Conservation (phyloP, 2,329 filamentous ascomycete genomes). For the Cladosporium cucumerinum region DNA sequence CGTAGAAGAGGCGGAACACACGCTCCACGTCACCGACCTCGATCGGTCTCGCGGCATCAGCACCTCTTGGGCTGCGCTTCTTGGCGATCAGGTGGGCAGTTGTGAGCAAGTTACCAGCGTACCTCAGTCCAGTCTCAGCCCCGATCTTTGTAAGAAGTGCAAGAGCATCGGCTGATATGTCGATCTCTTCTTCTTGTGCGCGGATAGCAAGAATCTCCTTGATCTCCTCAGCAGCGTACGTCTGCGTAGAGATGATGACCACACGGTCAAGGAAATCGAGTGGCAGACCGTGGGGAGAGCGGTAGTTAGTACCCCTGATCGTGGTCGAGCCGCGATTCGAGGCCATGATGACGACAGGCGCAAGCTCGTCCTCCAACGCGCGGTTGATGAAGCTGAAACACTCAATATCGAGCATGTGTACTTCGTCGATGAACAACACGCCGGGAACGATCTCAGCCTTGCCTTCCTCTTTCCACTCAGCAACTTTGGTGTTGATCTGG, state of each 20-base stretch:
- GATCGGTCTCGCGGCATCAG: conserved; percentile 57
- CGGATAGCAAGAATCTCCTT: conserved; percentile 88
- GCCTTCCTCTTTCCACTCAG: conserved; percentile 98
- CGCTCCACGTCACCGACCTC: conserved; percentile 85
- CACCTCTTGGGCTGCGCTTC: conserved; percentile 68
- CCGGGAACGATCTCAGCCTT: conserved; percentile 98
- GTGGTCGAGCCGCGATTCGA: conserved; percentile 90
- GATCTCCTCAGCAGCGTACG: conserved; percentile 80
- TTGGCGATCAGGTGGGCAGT: conserved; percentile 83
- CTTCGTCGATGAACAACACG: conserved; percentile 96
- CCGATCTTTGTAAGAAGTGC: conserved; percentile 95
- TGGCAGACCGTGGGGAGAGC: conserved; percentile 86
- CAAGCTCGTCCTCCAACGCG: conserved; percentile 88
- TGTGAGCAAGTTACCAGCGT: conserved; percentile 96
- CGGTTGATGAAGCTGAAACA: conserved; percentile 99
- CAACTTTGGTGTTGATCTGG: conserved; percentile 98
- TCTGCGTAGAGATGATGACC: conserved; percentile 90
- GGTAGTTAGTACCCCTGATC: conserved; percentile 91
- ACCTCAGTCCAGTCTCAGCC: conserved; percentile 83
- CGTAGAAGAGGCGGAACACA: conserved; percentile 92
- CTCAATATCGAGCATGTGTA: conserved; percentile 99
- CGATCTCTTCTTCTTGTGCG: conserved; percentile 93
- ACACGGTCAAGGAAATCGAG: conserved; percentile 95
- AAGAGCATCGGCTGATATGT: conserved; percentile 82
- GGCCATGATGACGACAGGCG: conserved; percentile 98